Conservation (phyloP, 169 alveolate genomes). For the Eimeria necatrix region DNA sequence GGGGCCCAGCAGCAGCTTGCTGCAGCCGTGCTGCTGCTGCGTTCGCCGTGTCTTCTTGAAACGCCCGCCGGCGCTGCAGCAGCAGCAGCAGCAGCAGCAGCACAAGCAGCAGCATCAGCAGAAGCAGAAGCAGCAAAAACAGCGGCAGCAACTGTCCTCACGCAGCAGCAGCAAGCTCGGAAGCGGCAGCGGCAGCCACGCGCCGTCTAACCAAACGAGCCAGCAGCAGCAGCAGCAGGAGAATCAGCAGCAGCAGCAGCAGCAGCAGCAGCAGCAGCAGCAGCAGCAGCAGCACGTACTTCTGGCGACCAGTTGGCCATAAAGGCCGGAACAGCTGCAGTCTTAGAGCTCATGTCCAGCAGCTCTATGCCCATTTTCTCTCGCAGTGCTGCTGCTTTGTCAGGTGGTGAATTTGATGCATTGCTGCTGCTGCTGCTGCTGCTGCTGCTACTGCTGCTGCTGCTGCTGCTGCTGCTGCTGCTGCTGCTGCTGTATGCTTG, state of each 20-base stretch:
- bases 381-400: not conserved
- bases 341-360: not conserved
- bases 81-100: not conserved
- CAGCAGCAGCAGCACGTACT: conserved; percentile 1
- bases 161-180: not conserved
- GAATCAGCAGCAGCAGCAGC: not conserved
- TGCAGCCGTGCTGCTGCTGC: not conserved
- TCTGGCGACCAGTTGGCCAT: conserved; percentile 59
- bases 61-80: not conserved
- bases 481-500: not conserved
- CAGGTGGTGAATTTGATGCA: no score
- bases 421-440: conserved; percentile 37
- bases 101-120: not conserved
- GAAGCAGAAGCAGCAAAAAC: not conserved
- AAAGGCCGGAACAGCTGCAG: conserved; percentile 2
- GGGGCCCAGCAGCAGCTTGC: not conserved
- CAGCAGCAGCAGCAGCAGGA: not conserved
- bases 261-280: no score
- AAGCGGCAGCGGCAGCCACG: no score
- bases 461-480: not conserved
- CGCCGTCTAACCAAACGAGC: no score
- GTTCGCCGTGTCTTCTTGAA: not conserved
- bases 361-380: conserved; percentile 35
- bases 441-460: not conserved
- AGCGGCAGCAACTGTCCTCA: not conserved